Percentiles rank a stretch among this genome's conserved stretches.
These are phyloP conservation scores for Annulohypoxylon moriforme DNA, from an alignment of 495 filamentous ascomycete species.

Conservation along the genomic window DNA sequence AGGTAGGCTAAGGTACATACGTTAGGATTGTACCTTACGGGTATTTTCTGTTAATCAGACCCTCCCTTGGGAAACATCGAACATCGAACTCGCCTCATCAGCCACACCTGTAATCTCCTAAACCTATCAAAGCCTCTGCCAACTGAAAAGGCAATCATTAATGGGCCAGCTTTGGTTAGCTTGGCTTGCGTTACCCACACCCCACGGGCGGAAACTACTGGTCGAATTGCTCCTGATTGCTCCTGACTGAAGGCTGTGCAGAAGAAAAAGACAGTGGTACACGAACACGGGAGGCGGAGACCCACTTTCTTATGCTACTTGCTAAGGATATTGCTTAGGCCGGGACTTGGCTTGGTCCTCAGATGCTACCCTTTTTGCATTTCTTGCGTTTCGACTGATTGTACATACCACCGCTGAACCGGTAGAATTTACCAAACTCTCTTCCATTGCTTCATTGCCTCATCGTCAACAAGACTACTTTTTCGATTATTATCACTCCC, in stretches of 20 bases:
- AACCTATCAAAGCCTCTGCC: constrained; percentile 15
- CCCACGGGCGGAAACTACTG: constrained; percentile 24
- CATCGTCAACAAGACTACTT: constrained; percentile 25
- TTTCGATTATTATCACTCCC: constrained; percentile 14
- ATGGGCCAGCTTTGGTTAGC: background rate
- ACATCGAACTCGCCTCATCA: constrained; percentile 19
- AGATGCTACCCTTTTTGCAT: constrained; percentile 42
- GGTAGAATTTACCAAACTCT: constrained; percentile 15
- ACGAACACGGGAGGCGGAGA: constrained; percentile 30
- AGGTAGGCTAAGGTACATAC: background rate
- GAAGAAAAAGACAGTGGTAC: constrained; percentile 29
- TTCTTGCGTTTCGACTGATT: constrained; percentile 33
- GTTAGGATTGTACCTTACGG: constrained; percentile 6
- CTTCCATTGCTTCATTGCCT: constrained; percentile 28
- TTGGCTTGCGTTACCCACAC: constrained; percentile 18
- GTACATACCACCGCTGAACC: constrained; percentile 1
- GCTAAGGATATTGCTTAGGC: constrained; percentile 2
- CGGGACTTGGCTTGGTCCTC: constrained; percentile 5
- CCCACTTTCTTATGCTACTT: constrained; percentile 32
- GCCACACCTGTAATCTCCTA: constrained; percentile 21
- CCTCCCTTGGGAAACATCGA: constrained; percentile 3
- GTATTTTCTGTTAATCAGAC: background rate
- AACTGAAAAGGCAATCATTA: constrained; percentile 24
- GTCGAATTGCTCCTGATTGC: constrained; percentile 10
- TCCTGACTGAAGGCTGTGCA: constrained; percentile 40